Evolutionary conservation across 2,329 filamentous ascomycete species (phyloP).

Genomic region (Rhynchosporium secalis): DNA sequence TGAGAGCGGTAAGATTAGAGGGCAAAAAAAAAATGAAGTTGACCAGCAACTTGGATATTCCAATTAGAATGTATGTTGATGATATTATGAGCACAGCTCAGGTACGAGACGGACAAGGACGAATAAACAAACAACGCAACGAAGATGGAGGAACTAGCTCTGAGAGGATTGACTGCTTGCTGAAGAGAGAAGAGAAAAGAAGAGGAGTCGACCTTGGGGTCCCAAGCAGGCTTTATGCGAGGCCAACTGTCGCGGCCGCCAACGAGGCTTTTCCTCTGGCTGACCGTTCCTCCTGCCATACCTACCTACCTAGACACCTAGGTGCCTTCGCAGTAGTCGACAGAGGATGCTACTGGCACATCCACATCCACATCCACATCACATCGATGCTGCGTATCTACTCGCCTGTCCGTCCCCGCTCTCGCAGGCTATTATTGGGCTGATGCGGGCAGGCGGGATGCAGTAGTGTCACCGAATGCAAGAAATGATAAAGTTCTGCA

Average conservation of each 20-base stretch:
- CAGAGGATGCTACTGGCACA: neutral
- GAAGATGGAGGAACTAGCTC: conserved; percentile 49
- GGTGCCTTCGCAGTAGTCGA: neutral
- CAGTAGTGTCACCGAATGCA: conserved; percentile 9
- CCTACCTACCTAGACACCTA: neutral
- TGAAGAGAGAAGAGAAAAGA: conserved; percentile 50
- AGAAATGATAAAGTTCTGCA: conserved; percentile 17
- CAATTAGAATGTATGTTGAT: conserved; percentile 39
- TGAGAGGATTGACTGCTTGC: conserved; percentile 61
- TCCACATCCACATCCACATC: neutral
- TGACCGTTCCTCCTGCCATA: neutral
- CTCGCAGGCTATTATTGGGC: conserved; percentile 11
- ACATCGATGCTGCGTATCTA: neutral
- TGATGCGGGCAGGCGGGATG: conserved; percentile 15
- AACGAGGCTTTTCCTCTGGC: conserved; percentile 12
- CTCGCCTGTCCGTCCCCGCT: neutral
- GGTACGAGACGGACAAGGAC: conserved; percentile 41
- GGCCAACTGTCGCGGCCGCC: conserved; percentile 21
- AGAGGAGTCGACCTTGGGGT: conserved; percentile 28
- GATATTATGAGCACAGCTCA: conserved; percentile 57
- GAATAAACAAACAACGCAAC: conserved; percentile 49
- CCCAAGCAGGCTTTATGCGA: conserved; percentile 35
- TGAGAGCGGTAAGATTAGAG: conserved; percentile 45
- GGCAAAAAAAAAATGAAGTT: conserved; percentile 55
- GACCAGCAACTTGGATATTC: conserved; percentile 50